A percentile compares a stretch with the other conserved stretches of the same genome.
These are phyloP conservation scores for Diaporthe sp. DNA, from an alignment of 2,329 filamentous ascomycete genomes.

Conservation along the genomic window DNA sequence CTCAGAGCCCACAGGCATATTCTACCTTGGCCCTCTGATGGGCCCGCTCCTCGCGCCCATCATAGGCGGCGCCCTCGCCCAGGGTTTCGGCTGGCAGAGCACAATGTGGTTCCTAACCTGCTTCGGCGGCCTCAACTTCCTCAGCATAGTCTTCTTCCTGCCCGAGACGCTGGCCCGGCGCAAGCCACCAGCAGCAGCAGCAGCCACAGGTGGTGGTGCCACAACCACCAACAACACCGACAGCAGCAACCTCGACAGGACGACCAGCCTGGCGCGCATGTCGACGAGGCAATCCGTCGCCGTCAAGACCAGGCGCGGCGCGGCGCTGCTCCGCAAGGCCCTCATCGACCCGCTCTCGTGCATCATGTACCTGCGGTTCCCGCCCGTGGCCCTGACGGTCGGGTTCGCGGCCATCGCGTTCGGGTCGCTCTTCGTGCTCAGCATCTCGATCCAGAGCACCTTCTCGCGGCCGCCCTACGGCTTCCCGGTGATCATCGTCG, in stretches of 20 bases:
- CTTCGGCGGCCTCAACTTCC: slow-evolving; percentile 72
- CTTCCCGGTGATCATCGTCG: slow-evolving; percentile 77
- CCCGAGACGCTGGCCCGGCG: slow-evolving; percentile 73
- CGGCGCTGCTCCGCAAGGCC: slow-evolving; percentile 68
- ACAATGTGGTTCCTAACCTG: slow-evolving; percentile 84
- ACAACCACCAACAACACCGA: neutral
- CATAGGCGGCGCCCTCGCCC: slow-evolving; percentile 79
- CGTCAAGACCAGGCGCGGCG: slow-evolving; percentile 66
- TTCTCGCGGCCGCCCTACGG: slow-evolving; percentile 78
- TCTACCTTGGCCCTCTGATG: slow-evolving; percentile 83
- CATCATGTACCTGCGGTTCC: slow-evolving; percentile 79
- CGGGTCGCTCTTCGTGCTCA: slow-evolving; percentile 80
- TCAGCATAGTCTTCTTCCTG: slow-evolving; percentile 71
- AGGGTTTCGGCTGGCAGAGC: slow-evolving; percentile 79
- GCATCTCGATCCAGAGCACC: slow-evolving; percentile 80
- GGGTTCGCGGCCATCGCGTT: slow-evolving; percentile 83
- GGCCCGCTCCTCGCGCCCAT: slow-evolving; percentile 84
- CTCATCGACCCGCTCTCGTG: slow-evolving; percentile 81
- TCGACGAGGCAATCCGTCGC: slow-evolving; percentile 74
- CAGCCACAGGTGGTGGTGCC: slow-evolving; percentile 24
- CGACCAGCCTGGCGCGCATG: slow-evolving; percentile 59
- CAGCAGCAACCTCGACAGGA: slow-evolving; percentile 18
- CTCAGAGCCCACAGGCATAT: slow-evolving; percentile 56
- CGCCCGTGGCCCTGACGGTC: slow-evolving; percentile 80
- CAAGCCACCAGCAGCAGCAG: slow-evolving; percentile 41